Evolutionary conservation across 1,284 basidiomycete species (phyloP).

Genomic region (Erythrobasidium hasegawianum): DNA sequence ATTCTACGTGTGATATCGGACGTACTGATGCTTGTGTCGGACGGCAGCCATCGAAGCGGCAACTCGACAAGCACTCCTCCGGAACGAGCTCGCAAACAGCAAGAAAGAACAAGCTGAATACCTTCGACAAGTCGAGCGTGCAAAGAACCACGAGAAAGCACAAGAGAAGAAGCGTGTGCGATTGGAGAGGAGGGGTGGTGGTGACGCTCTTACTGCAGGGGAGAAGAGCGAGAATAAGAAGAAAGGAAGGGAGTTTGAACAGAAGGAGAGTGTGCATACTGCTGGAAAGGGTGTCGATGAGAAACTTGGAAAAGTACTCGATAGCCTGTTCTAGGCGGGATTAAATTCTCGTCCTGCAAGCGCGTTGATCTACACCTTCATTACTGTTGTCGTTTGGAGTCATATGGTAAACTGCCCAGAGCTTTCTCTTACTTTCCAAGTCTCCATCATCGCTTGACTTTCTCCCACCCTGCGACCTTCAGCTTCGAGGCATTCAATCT

Average conservation of each 20-base stretch:
- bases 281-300: constrained; percentile 12
- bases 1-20: neutral
- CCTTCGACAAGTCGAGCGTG: constrained; percentile 89
- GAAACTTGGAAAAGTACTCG: constrained; percentile 40
- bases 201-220: constrained; percentile 32
- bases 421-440: too few relatives aligned
- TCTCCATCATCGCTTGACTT: neutral
- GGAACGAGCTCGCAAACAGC: constrained; percentile 84
- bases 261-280: constrained; percentile 19
- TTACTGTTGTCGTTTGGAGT: too few relatives aligned
- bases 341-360: neutral
- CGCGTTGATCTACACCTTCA: too few relatives aligned
- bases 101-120: constrained; percentile 88
- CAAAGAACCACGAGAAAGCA: constrained; percentile 82
- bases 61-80: constrained; percentile 76
- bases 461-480: too few relatives aligned
- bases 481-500: too few relatives aligned
- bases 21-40: constrained; percentile 3
- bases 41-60: constrained; percentile 86
- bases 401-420: too few relatives aligned
- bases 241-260: constrained; percentile 16
- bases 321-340: constrained; percentile 39
- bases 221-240: constrained; percentile 6
- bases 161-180: constrained; percentile 60
- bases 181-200: constrained; percentile 28